These are phyloP conservation scores for Trichoderma reesei DNA, from an alignment of 495 filamentous ascomycete species.

Conservation along the genomic window DNA sequence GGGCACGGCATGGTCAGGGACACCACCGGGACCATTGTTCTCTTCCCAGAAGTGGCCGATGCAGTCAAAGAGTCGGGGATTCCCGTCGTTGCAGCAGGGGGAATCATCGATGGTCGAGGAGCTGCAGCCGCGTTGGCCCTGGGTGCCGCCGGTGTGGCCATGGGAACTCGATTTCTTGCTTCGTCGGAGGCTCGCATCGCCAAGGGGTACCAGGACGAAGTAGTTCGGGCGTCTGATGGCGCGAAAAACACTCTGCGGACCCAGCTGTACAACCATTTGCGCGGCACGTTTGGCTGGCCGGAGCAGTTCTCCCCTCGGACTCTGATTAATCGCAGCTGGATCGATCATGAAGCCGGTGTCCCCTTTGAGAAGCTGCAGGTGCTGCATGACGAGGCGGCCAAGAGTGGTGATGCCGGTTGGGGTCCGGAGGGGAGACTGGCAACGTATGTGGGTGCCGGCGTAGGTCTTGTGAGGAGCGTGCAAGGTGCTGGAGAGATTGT, in stretches of 20 bases:
- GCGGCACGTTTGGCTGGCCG: constrained; percentile 63
- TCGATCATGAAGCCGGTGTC: constrained; percentile 47
- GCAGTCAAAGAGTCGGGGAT: constrained; percentile 54
- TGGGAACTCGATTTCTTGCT: constrained; percentile 88
- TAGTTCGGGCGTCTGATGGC: constrained; percentile 59
- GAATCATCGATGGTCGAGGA: constrained; percentile 85
- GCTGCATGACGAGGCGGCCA: constrained; percentile 46
- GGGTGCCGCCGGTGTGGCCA: constrained; percentile 85
- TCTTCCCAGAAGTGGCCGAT: constrained; percentile 74
- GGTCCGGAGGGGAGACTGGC: constrained; percentile 53
- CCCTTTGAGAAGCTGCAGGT: constrained; percentile 48
- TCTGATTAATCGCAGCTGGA: constrained; percentile 51
- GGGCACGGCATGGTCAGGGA: constrained; percentile 69
- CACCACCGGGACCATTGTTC: constrained; percentile 84
- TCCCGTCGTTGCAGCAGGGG: constrained; percentile 86
- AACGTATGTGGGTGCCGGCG: constrained; percentile 55
- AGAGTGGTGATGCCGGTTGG: constrained; percentile 50
- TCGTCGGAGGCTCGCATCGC: constrained; percentile 82
- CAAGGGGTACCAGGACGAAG: constrained; percentile 77
- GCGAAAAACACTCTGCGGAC: constrained; percentile 55
- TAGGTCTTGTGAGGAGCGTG: constrained; percentile 56
- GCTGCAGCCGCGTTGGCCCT: constrained; percentile 75
- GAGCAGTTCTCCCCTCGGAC: constrained; percentile 50
- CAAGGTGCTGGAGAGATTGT: constrained; percentile 61
- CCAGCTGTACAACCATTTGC: constrained; percentile 57